Evolutionary conservation across 2,329 filamentous ascomycete species (phyloP).

Genomic region (Nemania serpens): DNA sequence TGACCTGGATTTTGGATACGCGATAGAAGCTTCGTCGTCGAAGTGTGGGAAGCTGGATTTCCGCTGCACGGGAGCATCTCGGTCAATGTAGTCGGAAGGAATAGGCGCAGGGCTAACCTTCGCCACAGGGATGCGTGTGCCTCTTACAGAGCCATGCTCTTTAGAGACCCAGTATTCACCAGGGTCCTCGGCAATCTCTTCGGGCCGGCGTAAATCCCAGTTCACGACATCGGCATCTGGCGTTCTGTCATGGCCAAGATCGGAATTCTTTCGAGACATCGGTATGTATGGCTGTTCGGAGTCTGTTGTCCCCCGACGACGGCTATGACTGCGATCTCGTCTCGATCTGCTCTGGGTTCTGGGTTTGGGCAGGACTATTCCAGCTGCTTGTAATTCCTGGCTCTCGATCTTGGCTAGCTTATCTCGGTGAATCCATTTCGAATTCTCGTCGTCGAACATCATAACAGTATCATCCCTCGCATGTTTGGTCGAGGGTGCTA

Average conservation of each 20-base stretch:
- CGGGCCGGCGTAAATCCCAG: slow-evolving; percentile 77
- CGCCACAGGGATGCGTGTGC: slow-evolving; percentile 85
- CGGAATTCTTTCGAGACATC: slow-evolving; percentile 54
- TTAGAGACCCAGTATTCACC: slow-evolving; percentile 57
- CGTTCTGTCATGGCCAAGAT: slow-evolving; percentile 43
- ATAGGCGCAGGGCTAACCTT: slow-evolving; percentile 80
- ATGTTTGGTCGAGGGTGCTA: slow-evolving; percentile 32
- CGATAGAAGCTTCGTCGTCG: slow-evolving; percentile 62
- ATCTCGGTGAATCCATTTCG: slow-evolving; percentile 85
- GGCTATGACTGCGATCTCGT: slow-evolving; percentile 49
- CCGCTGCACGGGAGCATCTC: slow-evolving; percentile 70
- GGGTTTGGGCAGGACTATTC: slow-evolving; percentile 64
- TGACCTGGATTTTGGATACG: slow-evolving; percentile 65
- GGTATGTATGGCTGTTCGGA: slow-evolving; percentile 39
- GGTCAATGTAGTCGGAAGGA: slow-evolving; percentile 71
- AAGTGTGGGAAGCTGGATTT: slow-evolving; percentile 58
- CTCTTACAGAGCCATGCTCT: slow-evolving; percentile 60
- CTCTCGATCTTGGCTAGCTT: slow-evolving; percentile 83
- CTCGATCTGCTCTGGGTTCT: slow-evolving; percentile 57
- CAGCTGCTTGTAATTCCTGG: slow-evolving; percentile 78
- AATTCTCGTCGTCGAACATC: slow-evolving; percentile 57
- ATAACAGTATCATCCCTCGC: slow-evolving; percentile 40
- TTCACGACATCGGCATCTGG: slow-evolving; percentile 50
- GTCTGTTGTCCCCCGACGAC: slow-evolving; percentile 40
- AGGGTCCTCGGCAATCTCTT: slow-evolving; percentile 72